A percentile compares a stretch with the other conserved stretches of the same genome.
These are phyloP conservation scores for Tolypocladium endophyticum DNA, from an alignment of 2,329 filamentous ascomycete genomes.

Conservation along the genomic window DNA sequence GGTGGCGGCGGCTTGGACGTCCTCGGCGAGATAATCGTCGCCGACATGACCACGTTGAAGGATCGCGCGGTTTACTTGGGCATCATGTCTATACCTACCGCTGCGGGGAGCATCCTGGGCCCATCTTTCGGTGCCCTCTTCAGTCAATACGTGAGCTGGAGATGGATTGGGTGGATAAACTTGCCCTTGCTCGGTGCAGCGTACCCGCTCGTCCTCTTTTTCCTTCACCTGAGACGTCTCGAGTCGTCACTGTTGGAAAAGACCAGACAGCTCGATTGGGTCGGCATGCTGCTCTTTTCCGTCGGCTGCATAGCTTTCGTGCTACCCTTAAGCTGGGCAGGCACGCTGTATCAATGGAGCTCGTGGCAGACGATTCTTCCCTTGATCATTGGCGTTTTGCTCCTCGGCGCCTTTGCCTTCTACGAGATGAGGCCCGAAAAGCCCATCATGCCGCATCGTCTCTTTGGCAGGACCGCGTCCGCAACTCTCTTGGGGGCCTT, in stretches of 20 bases:
- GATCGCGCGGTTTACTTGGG: background rate
- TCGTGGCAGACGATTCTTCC: background rate
- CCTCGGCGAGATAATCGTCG: background rate
- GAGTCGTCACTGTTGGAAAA: background rate
- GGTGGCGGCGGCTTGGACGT: background rate
- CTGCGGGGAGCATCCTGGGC: background rate
- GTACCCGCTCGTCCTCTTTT: background rate
- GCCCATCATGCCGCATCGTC: background rate
- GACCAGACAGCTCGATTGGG: background rate
- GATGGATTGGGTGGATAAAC: background rate
- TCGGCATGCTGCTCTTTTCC: background rate
- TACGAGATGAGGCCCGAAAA: background rate
- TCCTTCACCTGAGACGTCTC: background rate
- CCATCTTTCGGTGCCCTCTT: background rate
- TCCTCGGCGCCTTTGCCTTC: background rate
- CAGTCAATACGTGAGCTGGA: background rate
- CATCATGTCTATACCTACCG: background rate
- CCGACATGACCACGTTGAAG: background rate
- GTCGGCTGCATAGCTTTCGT: background rate
- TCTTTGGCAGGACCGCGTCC: background rate
- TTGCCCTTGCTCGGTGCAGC: background rate
- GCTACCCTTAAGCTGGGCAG: background rate
- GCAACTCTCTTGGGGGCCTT: background rate
- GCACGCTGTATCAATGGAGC: background rate
- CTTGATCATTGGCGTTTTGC: background rate